Conservation (phyloP, 176 grass and related monocot genomes). For the Raddia distichophylla region DNA sequence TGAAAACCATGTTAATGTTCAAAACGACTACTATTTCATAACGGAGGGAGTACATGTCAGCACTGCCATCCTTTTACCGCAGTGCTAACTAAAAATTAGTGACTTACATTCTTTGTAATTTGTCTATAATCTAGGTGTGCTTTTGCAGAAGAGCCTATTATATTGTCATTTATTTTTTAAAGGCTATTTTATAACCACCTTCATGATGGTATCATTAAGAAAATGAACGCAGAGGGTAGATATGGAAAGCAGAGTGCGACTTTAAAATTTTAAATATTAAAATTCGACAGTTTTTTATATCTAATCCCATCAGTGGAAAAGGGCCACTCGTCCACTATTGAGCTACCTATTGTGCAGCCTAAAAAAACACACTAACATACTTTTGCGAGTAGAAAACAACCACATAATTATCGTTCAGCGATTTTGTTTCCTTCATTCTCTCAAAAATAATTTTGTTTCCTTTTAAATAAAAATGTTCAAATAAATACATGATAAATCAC, state of each 20-base stretch:
- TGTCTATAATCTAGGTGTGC: constrained; percentile 2
- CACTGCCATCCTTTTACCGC: too few species aligned
- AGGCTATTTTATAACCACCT: constrained; percentile 45
- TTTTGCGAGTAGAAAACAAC: not conserved
- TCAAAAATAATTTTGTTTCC: not conserved
- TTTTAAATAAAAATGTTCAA: not conserved
- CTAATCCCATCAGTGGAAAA: constrained; percentile 41
- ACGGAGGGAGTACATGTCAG: too few species aligned
- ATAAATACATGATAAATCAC: not conserved
- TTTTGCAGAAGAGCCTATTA: constrained; percentile 41
- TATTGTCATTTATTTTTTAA: constrained; percentile 53
- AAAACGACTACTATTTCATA: too few species aligned
- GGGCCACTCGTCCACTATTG: constrained; percentile 58
- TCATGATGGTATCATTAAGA: constrained; percentile 42
- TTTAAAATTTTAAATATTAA: constrained; percentile 39
- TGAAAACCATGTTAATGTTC: too few species aligned
- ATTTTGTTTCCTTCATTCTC: not conserved
- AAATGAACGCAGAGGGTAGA: constrained; percentile 51
- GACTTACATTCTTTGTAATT: not conserved
- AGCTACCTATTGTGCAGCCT: constrained; percentile 43
- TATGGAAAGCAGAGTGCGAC: constrained; percentile 62
- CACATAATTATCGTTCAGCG: not conserved
- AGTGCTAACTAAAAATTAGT: constrained; percentile 15
- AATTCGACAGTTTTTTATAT: constrained; percentile 32
- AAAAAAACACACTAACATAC: not conserved